Conservation (phyloP, 1,139 yeast genomes). For the Scheffersomyces segobiensis region DNA sequence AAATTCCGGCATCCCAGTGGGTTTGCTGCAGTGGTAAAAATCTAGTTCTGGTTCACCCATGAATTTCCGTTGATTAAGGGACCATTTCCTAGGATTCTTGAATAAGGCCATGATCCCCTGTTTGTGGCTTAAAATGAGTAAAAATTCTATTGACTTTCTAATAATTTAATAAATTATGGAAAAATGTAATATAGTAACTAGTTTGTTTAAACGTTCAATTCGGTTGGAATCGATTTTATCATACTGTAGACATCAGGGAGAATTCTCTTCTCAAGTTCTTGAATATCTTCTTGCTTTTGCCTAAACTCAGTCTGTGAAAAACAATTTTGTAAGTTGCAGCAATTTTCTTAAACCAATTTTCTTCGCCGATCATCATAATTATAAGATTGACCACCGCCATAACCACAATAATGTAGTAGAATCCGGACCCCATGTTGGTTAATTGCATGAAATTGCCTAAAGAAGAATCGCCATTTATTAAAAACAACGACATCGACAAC, state of each 20-base stretch:
- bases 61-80: not conserved
- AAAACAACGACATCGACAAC: conserved; percentile 52
- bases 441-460: conserved; percentile 75
- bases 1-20: not conserved
- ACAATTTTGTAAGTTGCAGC: conserved; percentile 32
- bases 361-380: conserved; percentile 48
- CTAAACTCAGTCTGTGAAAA: conserved; percentile 16
- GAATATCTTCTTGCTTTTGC: conserved; percentile 40
- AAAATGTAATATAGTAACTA: not conserved
- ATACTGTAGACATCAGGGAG: not conserved
- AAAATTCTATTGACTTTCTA: not conserved
- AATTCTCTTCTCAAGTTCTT: conserved; percentile 36
- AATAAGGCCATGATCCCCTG: not conserved
- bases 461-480: conserved; percentile 46
- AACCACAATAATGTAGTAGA: conserved; percentile 51
- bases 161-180: not conserved
- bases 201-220: not conserved
- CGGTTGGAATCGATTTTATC: not conserved
- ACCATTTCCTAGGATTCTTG: not conserved
- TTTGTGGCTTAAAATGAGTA: not conserved
- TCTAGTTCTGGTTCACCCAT: not conserved
- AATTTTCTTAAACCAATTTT: conserved; percentile 26
- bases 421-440: conserved; percentile 54
- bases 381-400: conserved; percentile 51
- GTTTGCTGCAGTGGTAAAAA: not conserved